Evolutionary conservation across 768 basidiomycete species (phyloP).

Genomic region (Psilocybe azurescens): DNA sequence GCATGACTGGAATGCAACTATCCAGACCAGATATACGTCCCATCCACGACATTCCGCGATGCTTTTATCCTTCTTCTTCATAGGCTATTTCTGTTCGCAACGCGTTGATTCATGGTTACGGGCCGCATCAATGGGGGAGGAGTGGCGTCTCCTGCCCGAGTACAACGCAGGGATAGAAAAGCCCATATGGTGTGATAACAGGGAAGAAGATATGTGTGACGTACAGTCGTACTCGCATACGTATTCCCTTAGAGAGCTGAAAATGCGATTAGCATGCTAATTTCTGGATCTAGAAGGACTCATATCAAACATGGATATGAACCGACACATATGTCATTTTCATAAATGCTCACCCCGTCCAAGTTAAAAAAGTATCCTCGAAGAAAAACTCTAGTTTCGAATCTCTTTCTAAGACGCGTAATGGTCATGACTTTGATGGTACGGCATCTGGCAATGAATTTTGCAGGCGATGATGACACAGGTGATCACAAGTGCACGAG

Average conservation of each 20-base stretch:
- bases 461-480: not conserved
- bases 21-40: not conserved
- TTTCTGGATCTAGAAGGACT: not conserved
- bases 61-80: constrained; percentile 2
- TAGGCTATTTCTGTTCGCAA: constrained; percentile 9
- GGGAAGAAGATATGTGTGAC: not conserved
- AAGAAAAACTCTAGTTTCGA: no score
- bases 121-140: constrained; percentile 1
- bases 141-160: not conserved
- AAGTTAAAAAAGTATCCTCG: no score
- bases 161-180: not conserved
- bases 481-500: not conserved
- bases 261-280: not conserved
- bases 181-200: constrained; percentile 15
- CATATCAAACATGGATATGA: not conserved
- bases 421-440: no score
- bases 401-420: no score
- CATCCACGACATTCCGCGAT: not conserved
- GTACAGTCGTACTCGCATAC: not conserved
- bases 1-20: not conserved
- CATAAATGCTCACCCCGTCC: not conserved
- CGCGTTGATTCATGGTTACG: not conserved
- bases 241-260: not conserved
- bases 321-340: not conserved
- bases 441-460: no score